Percentiles rank a stretch among this genome's conserved stretches.
These are phyloP conservation scores for Aspergillus carbonarius DNA, from an alignment of 2,329 filamentous ascomycete species.

Conservation along the genomic window DNA sequence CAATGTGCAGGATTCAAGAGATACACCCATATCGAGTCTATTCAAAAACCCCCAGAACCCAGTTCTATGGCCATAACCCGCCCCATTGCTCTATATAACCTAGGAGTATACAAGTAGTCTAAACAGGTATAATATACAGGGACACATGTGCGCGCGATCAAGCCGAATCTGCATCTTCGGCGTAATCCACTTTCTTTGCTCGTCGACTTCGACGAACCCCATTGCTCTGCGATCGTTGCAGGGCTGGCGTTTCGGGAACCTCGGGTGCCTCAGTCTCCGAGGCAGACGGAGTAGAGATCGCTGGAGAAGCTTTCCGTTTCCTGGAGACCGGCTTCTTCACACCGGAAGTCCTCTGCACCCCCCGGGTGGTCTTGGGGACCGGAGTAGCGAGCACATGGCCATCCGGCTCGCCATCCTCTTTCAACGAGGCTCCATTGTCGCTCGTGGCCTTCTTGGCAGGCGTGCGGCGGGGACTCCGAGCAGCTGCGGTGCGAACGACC, in stretches of 20 bases:
- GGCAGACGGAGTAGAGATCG: constrained; percentile 26
- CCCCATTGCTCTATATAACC: too few relatives aligned
- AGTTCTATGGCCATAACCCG: too few relatives aligned
- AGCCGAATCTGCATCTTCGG: constrained; percentile 31
- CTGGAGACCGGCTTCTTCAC: constrained; percentile 21
- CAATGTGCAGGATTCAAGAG: too few relatives aligned
- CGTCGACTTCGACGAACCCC: constrained; percentile 31
- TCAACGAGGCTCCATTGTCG: constrained; percentile 5
- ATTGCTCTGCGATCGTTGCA: constrained; percentile 7
- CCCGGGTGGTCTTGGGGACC: constrained; percentile 11
- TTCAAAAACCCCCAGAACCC: too few relatives aligned
- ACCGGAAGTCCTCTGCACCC: constrained; percentile 10
- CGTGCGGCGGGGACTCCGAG: constrained; percentile 21
- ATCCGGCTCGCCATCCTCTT: constrained; percentile 5
- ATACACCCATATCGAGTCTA: too few relatives aligned
- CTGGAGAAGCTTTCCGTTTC: constrained; percentile 34
- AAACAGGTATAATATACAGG: too few relatives aligned
- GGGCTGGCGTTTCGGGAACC: constrained; percentile 11
- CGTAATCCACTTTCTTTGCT: constrained; percentile 36
- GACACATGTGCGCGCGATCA: background rate
- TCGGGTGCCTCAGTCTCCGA: constrained; percentile 23
- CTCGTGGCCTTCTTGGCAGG: constrained; percentile 17
- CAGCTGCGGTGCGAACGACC: constrained; percentile 32
- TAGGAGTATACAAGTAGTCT: too few relatives aligned
- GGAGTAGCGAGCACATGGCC: constrained; percentile 18